Evolutionary conservation across 768 basidiomycete species (phyloP).

Genomic region (Trametes maxima): DNA sequence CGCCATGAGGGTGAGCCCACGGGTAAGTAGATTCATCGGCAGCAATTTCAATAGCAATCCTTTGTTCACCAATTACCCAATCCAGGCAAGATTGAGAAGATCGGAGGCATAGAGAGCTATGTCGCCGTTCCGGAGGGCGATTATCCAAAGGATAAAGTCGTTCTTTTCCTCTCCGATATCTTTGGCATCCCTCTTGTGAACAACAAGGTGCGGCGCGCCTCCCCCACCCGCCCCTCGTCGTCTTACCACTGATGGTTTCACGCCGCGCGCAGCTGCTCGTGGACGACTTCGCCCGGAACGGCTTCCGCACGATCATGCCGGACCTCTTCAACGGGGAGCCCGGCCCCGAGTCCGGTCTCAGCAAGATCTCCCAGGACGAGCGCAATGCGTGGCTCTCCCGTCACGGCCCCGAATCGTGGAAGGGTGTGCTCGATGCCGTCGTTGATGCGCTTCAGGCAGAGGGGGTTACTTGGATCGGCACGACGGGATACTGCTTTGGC

Average conservation of each 20-base stretch:
- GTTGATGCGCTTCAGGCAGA: slow-evolving; percentile 40
- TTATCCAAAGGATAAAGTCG: slow-evolving; percentile 38
- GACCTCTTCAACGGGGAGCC: slow-evolving; percentile 34
- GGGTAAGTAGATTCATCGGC: slow-evolving; percentile 4
- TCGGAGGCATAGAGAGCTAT: slow-evolving; percentile 44
- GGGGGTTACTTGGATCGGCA: slow-evolving; percentile 43
- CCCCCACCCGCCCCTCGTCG: not conserved
- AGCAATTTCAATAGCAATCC: not conserved
- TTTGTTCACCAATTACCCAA: not conserved
- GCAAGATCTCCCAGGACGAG: slow-evolving; percentile 28
- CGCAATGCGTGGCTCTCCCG: slow-evolving; percentile 36
- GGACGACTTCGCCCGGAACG: slow-evolving; percentile 38
- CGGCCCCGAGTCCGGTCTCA: slow-evolving; percentile 15
- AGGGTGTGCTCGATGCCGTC: slow-evolving; percentile 41
- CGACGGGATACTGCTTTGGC: slow-evolving; percentile 48
- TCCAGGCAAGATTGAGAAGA: slow-evolving; percentile 39
- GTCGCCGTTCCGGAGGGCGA: slow-evolving; percentile 41
- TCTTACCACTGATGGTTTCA: too few relatives aligned
- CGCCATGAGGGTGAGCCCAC: slow-evolving; percentile 29
- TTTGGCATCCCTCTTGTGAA: slow-evolving; percentile 35
- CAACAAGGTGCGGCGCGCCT: slow-evolving; percentile 26
- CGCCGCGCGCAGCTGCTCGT: slow-evolving; percentile 30
- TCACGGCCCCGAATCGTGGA: slow-evolving; percentile 38
- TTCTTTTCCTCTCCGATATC: slow-evolving; percentile 43
- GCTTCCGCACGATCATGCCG: slow-evolving; percentile 32